Percentiles rank a stretch among this genome's conserved stretches.
Evolutionary conservation across 768 basidiomycete species (phyloP).

Genomic region (Suillus decipiens): DNA sequence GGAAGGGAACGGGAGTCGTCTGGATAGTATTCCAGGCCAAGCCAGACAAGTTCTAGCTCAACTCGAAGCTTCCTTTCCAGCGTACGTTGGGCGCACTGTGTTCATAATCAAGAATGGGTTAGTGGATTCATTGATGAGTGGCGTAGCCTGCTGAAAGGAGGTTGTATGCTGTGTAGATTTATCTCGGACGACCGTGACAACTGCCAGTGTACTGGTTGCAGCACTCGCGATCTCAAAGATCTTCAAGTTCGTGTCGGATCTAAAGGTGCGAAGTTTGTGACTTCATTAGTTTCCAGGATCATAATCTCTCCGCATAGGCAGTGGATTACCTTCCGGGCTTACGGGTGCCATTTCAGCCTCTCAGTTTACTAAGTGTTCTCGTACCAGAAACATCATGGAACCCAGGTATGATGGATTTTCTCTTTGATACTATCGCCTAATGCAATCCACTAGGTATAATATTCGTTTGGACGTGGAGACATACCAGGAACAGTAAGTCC

Average conservation of each 20-base stretch:
- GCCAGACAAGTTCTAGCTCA: not conserved
- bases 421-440: not conserved
- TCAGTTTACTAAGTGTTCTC: conserved; percentile 13
- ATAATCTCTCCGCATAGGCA: conserved; percentile 14
- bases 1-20: not conserved
- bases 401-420: conserved; percentile 14
- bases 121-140: not conserved
- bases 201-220: conserved; percentile 4
- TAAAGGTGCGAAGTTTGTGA: conserved; percentile 19
- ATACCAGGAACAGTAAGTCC: conserved; percentile 18
- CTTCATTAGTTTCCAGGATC: not conserved
- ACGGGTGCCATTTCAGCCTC: conserved; percentile 22
- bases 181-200: conserved; percentile 13
- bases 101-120: conserved; percentile 2
- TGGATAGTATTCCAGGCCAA: not conserved
- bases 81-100: not conserved
- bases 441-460: conserved; percentile 12
- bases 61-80: not conserved
- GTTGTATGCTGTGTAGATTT: not conserved
- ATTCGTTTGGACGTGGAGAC: conserved; percentile 28
- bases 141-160: not conserved
- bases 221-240: conserved; percentile 15
- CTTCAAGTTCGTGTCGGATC: conserved; percentile 16
- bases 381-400: conserved; percentile 25
- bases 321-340: conserved; percentile 22